Conservation (phyloP, 1,284 basidiomycete genomes). For the Apiotrichum sp. region DNA sequence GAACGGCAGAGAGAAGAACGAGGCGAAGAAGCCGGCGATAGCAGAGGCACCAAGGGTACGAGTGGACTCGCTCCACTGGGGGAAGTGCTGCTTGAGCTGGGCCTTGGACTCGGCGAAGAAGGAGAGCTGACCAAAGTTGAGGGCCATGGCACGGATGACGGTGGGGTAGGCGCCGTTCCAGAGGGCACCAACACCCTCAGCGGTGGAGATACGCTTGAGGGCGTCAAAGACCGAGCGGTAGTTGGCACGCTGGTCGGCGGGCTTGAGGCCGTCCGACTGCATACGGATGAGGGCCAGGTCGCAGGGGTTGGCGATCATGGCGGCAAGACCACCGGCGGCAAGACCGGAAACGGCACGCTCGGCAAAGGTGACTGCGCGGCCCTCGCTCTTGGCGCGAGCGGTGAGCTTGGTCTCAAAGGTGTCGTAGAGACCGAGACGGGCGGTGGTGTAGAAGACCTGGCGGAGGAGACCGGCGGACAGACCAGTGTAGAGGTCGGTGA, state of each 20-base stretch:
- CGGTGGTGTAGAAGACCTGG: constrained; percentile 5
- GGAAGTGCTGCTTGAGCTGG: background rate
- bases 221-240: constrained; percentile 1
- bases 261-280: constrained; percentile 8
- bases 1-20: constrained; percentile 5
- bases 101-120: constrained; percentile 3
- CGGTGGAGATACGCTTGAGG: background rate
- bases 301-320: constrained; percentile 2
- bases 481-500: constrained; percentile 4
- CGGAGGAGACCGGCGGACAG: constrained; percentile 3
- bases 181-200: background rate
- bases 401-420: background rate
- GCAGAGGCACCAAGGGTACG: background rate
- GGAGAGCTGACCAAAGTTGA: constrained; percentile 6
- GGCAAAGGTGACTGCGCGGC: background rate
- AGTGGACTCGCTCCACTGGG: background rate
- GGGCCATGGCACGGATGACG: constrained; percentile 6
- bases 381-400: background rate
- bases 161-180: constrained; percentile 1
- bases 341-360: constrained; percentile 2
- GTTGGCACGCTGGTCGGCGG: background rate
- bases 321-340: constrained; percentile 1
- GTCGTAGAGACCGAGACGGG: constrained; percentile 2
- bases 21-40: constrained; percentile 3
- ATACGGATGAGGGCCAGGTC: constrained; percentile 5